Base-by-base conservation (phyloP, 305 asterid genomes). In the Fraxinus velutina region DNA sequence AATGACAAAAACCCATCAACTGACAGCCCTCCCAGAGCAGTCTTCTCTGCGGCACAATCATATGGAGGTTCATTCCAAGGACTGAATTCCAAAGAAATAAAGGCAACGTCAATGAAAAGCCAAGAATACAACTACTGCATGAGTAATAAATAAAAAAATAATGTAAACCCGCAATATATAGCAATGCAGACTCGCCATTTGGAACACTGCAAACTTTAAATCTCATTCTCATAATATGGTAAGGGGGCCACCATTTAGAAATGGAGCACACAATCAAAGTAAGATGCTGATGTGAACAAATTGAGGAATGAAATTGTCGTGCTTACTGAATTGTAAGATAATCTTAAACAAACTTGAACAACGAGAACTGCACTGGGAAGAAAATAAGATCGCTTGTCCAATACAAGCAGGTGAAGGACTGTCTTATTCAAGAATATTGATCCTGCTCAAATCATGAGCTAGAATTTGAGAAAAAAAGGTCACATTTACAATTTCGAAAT, bases 31-130 rank as follows among this genome's bases (percentile, higher is more conserved):
- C 97, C 97, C 80, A 94, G 88, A 75, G 95, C 97, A 70, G 95
- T 93, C 90, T 88, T 96, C 87, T 92, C 94, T 2, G 95, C 96
- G 60, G 98, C 97, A 72, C 92, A 91, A 82, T 83, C 92, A 75
- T 94, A 94, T 64, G 98, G 99, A 80, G 96, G 92, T 87, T 90
- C 98, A 86, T 82, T 90, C 97, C 96, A 96, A 44, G 98, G 99
- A 87, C 99, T 96, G 90, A 70, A 79, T 78, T 83, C 50, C 62
- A 86, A 75, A 76, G 75, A 76, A 73, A 44, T 13, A 75, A 77
- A 64, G 24, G 62, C 70, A 79, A 73, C 77, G 29, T 77, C 70
- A 90, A 76, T 60, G 50, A 83, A 19, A 82, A 80, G 22, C 57
- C 36, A 78, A 78, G 74, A 77, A 76, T 70, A 79, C 22, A 78